phyloP scores from a whole-genome alignment of 108 stramenopile species.

The Epithemia pelagica region DNA sequence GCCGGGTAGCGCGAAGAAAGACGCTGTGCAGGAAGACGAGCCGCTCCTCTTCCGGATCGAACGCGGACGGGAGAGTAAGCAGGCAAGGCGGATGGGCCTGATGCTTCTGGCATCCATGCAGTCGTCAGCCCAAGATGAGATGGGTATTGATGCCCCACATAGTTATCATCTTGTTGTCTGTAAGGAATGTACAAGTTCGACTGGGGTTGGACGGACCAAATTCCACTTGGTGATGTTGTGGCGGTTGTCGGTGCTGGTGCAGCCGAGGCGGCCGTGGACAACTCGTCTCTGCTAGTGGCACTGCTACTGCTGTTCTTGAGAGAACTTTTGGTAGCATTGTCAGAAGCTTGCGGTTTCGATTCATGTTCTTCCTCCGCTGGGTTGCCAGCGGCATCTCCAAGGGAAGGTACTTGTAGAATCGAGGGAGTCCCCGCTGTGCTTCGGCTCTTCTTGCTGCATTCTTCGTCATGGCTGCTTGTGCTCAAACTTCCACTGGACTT shows the following conservation, averaged over 20 bases:
- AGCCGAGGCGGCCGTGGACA: not conserved
- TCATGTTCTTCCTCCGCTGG: not conserved
- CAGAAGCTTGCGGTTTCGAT: not conserved
- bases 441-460: not conserved
- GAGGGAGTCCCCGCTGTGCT: not conserved
- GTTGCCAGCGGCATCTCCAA: not conserved
- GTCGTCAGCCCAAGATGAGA: not conserved
- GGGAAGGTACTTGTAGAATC: slow-evolving; percentile 14
- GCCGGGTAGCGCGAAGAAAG: not conserved
- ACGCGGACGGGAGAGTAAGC: slow-evolving; percentile 1
- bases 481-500: not conserved
- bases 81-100: not conserved
- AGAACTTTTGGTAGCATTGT: not conserved
- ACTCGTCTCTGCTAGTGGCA: not conserved
- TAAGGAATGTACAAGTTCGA: not conserved
- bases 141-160: not conserved
- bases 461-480: not conserved
- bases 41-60: not conserved
- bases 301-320: not conserved
- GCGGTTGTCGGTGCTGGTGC: not conserved
- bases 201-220: not conserved
- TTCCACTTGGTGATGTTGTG: not conserved
- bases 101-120: not conserved
- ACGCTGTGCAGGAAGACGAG: not conserved
- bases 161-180: not conserved